Evolutionary conservation across 2,329 filamentous ascomycete species (phyloP).

Genomic region (Neofusicoccum laricinum): DNA sequence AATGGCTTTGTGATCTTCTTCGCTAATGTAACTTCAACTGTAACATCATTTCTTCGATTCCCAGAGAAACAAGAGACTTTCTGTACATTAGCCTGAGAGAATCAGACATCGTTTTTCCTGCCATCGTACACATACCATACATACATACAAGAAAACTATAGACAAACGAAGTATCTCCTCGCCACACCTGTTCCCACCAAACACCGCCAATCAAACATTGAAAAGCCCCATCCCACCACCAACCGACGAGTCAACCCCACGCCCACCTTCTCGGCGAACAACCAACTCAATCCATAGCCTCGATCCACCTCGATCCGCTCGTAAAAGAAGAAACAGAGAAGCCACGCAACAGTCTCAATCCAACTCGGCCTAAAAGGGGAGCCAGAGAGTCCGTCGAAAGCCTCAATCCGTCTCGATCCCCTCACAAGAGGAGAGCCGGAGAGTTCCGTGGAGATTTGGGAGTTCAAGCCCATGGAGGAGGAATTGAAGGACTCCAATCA

Average conservation of each 20-base stretch:
- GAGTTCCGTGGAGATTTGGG: not conserved
- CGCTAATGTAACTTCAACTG: too few species aligned
- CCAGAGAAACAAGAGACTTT: too few species aligned
- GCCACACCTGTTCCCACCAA: not conserved
- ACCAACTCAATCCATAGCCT: not conserved
- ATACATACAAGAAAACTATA: not conserved
- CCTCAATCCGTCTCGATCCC: constrained; percentile 21
- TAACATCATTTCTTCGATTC: too few species aligned
- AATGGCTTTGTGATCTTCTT: too few species aligned
- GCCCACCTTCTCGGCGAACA: not conserved
- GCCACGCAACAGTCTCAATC: not conserved
- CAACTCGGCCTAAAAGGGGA: not conserved
- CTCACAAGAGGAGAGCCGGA: not conserved
- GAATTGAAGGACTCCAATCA: too few species aligned
- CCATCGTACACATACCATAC: not conserved
- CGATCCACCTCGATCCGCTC: not conserved
- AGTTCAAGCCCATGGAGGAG: too few species aligned
- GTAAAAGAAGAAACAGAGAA: not conserved
- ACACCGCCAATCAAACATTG: not conserved
- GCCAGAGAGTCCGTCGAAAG: constrained; percentile 28
- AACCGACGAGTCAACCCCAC: constrained; percentile 4
- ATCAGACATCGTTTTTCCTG: too few species aligned
- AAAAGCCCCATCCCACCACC: not conserved
- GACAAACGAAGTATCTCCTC: not conserved
- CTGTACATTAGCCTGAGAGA: too few species aligned